phyloP scores from a whole-genome alignment of 768 basidiomycete genomes.

The Infundibulicybe gibba region DNA sequence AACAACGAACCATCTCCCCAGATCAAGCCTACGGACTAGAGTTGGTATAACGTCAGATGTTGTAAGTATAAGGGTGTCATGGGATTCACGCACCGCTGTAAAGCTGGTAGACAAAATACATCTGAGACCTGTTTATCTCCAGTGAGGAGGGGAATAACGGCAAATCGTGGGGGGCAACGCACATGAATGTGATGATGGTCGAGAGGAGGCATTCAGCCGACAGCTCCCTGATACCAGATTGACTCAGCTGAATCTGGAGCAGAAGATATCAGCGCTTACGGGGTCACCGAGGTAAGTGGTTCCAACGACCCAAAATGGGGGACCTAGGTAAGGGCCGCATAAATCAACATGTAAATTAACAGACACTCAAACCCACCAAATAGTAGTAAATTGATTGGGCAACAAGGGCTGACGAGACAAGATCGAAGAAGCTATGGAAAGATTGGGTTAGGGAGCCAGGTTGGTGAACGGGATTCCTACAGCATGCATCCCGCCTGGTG shows the following conservation, averaged over 20 bases:
- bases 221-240: constrained; percentile 23
- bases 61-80: background rate
- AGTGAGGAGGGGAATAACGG: background rate
- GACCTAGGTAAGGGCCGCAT: constrained; percentile 24
- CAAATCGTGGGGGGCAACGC: constrained; percentile 3
- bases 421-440: constrained; percentile 25
- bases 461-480: constrained; percentile 9
- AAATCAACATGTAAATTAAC: background rate
- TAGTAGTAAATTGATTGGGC: constrained; percentile 44
- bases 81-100: constrained; percentile 21
- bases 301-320: constrained; percentile 37
- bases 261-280: constrained; percentile 6
- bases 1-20: constrained; percentile 22
- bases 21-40: constrained; percentile 5
- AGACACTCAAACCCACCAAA: constrained; percentile 21
- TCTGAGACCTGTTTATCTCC: constrained; percentile 30
- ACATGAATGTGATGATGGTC: constrained; percentile 40
- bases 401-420: constrained; percentile 33
- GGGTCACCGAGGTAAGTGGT: constrained; percentile 33
- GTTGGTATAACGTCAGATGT: background rate
- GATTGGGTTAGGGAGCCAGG: background rate
- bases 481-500: constrained; percentile 22
- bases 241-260: background rate
- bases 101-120: constrained; percentile 40
- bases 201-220: constrained; percentile 40